phyloP scores from a whole-genome alignment of 164 flowering plant genomes.

The Berberis thunbergii region DNA sequence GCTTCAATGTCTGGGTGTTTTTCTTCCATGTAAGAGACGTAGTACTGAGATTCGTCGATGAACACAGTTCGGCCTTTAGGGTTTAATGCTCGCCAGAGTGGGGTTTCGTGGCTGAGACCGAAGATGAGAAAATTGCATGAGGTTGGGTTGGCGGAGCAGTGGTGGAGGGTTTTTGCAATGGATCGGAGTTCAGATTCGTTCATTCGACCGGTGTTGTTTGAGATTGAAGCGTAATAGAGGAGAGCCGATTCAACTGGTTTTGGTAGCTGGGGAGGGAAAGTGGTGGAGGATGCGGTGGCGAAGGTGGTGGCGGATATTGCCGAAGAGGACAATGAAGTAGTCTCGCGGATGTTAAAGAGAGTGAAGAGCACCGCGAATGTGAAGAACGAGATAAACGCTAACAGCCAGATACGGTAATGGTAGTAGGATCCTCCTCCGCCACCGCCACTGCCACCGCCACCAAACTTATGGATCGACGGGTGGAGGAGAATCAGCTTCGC shows the following conservation, averaged over 20 bases:
- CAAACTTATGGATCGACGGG: constrained; percentile 20
- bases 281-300: too few relatives aligned
- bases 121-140: constrained; percentile 73
- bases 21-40: constrained; percentile 40
- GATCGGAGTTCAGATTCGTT: constrained; percentile 40
- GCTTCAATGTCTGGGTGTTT: constrained; percentile 57
- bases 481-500: constrained; percentile 24
- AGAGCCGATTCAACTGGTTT: constrained; percentile 35
- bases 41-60: constrained; percentile 64
- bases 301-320: background rate
- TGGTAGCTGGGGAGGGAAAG: constrained; percentile 13
- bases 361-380: constrained; percentile 45
- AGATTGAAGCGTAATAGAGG: constrained; percentile 52
- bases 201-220: constrained; percentile 49
- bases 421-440: too few relatives aligned
- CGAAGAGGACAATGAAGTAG: constrained; percentile 12
- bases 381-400: constrained; percentile 53
- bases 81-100: constrained; percentile 72
- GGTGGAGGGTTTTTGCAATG: constrained; percentile 38
- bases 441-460: background rate
- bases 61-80: constrained; percentile 63
- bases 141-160: constrained; percentile 17
- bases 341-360: constrained; percentile 27
- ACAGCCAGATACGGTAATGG: constrained; percentile 42
- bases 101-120: constrained; percentile 82